Evolutionary conservation across 2,329 filamentous ascomycete genomes (phyloP).

Genomic region (Ceratocystis huliohia): DNA sequence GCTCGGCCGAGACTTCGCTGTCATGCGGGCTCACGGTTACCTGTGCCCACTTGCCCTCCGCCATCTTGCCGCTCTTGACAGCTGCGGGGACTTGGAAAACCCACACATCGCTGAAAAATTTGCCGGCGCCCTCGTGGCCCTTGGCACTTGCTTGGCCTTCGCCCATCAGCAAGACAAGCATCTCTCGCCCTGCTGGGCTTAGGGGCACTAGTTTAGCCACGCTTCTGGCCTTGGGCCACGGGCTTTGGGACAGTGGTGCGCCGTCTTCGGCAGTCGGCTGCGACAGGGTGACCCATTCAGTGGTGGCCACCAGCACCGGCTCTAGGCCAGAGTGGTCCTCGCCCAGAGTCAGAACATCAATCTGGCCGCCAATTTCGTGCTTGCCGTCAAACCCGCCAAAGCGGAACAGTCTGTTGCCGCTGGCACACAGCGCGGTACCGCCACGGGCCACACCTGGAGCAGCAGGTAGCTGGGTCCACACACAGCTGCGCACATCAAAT

Average conservation of each 20-base stretch:
- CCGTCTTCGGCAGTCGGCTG: slow-evolving; percentile 26
- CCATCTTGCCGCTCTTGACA: slow-evolving; percentile 37
- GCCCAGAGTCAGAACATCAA: slow-evolving; percentile 53
- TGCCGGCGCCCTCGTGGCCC: slow-evolving; percentile 40
- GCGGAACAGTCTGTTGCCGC: slow-evolving; percentile 54
- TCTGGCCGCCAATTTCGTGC: slow-evolving; percentile 53
- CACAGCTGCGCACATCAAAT: slow-evolving; percentile 51
- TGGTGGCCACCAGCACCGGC: slow-evolving; percentile 38
- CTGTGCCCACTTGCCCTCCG: slow-evolving; percentile 46
- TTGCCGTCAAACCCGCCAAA: slow-evolving; percentile 71
- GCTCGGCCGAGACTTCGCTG: slow-evolving; percentile 37
- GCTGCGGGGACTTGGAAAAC: slow-evolving; percentile 43
- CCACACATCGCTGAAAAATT: slow-evolving; percentile 50
- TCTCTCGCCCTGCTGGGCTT: slow-evolving; percentile 47
- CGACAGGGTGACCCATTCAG: slow-evolving; percentile 42
- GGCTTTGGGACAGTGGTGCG: not conserved
- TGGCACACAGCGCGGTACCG: slow-evolving; percentile 54
- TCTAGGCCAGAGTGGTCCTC: slow-evolving; percentile 40
- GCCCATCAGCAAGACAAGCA: slow-evolving; percentile 49
- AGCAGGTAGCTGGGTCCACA: slow-evolving; percentile 55
- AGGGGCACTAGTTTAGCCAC: slow-evolving; percentile 44
- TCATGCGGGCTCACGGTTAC: slow-evolving; percentile 39
- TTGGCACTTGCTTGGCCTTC: slow-evolving; percentile 39
- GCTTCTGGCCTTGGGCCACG: slow-evolving; percentile 18
- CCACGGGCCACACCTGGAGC: slow-evolving; percentile 56